Evolutionary conservation across 2,329 filamentous ascomycete species (phyloP).

Genomic region (Paraconiothyrium brasiliense): DNA sequence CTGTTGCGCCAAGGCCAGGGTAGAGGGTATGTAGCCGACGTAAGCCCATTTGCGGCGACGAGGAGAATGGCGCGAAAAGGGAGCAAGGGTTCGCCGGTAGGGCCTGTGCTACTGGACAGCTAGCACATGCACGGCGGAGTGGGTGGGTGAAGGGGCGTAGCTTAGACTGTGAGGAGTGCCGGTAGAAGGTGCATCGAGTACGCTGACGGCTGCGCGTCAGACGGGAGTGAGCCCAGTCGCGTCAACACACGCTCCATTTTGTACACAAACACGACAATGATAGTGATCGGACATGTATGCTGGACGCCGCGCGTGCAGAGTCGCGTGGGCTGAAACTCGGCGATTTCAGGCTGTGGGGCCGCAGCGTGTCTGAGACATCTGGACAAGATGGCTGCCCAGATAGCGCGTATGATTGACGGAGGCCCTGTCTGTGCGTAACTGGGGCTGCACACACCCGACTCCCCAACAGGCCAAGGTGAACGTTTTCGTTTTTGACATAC

Average conservation of each 20-base stretch:
- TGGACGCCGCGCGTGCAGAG: not conserved
- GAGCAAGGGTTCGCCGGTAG: not conserved
- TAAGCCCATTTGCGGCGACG: not conserved
- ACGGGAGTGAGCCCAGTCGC: no score
- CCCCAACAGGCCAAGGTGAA: constrained; percentile 3
- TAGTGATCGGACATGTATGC: no score
- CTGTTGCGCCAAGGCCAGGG: no score
- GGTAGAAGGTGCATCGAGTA: not conserved
- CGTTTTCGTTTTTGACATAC: constrained; percentile 6
- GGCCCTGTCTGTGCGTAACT: constrained; percentile 5
- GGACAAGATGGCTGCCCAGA: not conserved
- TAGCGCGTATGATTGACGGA: constrained; percentile 7
- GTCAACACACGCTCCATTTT: not conserved
- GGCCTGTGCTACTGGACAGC: not conserved
- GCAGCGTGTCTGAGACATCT: not conserved
- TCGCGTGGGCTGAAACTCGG: constrained; percentile 7
- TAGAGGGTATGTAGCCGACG: no score
- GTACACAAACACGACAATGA: not conserved
- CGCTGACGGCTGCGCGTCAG: not conserved
- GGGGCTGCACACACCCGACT: constrained; percentile 12
- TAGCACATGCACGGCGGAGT: not conserved
- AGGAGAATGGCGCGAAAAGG: not conserved
- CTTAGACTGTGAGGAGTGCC: not conserved
- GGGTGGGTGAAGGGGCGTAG: not conserved
- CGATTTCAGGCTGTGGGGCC: constrained; percentile 10